Percentiles rank a stretch among this genome's conserved stretches.
These are phyloP conservation scores for Lentinus polychrous DNA, from an alignment of 1,284 basidiomycete genomes.

Conservation along the genomic window DNA sequence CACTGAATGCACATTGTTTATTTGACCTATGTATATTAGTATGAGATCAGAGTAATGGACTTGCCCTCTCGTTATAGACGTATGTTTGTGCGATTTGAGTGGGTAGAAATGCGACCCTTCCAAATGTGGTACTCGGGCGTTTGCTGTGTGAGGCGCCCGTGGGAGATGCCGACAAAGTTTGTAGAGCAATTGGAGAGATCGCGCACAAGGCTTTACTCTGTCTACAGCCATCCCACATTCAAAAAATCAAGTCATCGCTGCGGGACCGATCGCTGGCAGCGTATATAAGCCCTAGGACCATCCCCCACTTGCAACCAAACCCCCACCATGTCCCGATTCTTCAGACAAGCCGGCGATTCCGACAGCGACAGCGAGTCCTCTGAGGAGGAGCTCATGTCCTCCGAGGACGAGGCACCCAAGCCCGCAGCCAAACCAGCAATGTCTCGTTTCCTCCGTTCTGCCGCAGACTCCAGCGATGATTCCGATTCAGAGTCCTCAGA, in stretches of 20 bases:
- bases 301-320: neutral
- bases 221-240: neutral
- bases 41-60: too few relatives aligned
- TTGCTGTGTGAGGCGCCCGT: too few relatives aligned
- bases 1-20: constrained; percentile 7
- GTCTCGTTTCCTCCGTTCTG: constrained; percentile 66
- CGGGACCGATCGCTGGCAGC: neutral
- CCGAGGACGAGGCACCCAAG: constrained; percentile 52
- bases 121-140: too few relatives aligned
- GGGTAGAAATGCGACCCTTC: too few relatives aligned
- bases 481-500: constrained; percentile 42
- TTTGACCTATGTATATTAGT: neutral
- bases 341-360: constrained; percentile 77
- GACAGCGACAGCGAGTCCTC: constrained; percentile 75
- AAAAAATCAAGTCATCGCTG: neutral
- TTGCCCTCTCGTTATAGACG: too few relatives aligned
- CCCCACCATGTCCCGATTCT: constrained; percentile 75
- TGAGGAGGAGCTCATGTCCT: constrained; percentile 76
- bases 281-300: neutral
- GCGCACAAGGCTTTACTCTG: too few relatives aligned
- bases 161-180: too few relatives aligned
- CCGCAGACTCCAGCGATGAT: constrained; percentile 39
- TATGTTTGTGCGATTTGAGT: too few relatives aligned
- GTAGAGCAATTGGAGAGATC: too few relatives aligned
- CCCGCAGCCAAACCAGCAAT: constrained; percentile 58